A percentile compares a stretch with the other conserved stretches of the same genome.
phyloP scores from a whole-genome alignment of 345 rosid genomes.

The Brassica juncea region DNA sequence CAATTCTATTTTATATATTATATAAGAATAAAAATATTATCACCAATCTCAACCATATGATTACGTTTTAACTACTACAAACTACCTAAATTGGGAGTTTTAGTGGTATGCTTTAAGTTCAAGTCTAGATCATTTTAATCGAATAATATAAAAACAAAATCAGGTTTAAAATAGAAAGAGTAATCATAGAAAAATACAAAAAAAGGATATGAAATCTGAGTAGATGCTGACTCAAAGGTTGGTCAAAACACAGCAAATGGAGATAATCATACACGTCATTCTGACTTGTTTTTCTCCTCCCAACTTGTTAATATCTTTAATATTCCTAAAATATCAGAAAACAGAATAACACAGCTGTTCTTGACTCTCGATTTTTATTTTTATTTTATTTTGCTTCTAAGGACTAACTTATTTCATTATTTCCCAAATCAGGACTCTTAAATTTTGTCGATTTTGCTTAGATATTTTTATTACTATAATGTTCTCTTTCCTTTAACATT shows the following conservation, averaged over 20 bases:
- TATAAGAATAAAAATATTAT: neutral
- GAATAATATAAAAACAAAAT: neutral
- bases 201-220: slow-evolving; percentile 36
- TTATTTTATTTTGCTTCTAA: slow-evolving; percentile 25
- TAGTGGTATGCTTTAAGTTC: neutral
- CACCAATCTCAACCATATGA: neutral
- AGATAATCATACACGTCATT: neutral
- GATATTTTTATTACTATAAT: neutral
- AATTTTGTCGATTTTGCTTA: slow-evolving; percentile 14
- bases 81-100: neutral
- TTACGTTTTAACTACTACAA: neutral
- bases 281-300: neutral
- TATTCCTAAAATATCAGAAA: neutral
- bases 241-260: slow-evolving; percentile 17
- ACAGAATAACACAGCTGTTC: slow-evolving; percentile 35
- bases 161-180: slow-evolving; percentile 2
- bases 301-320: neutral
- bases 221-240: slow-evolving; percentile 59
- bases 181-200: neutral
- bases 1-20: neutral
- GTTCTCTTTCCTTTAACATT: neutral
- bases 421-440: slow-evolving; percentile 35
- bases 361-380: neutral
- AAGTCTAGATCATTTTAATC: neutral
- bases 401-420: slow-evolving; percentile 36